Percentiles rank a stretch among this genome's conserved stretches.
These are phyloP conservation scores for Pseudozyma sp. DNA, from an alignment of 1,284 basidiomycete genomes.

Conservation along the genomic window DNA sequence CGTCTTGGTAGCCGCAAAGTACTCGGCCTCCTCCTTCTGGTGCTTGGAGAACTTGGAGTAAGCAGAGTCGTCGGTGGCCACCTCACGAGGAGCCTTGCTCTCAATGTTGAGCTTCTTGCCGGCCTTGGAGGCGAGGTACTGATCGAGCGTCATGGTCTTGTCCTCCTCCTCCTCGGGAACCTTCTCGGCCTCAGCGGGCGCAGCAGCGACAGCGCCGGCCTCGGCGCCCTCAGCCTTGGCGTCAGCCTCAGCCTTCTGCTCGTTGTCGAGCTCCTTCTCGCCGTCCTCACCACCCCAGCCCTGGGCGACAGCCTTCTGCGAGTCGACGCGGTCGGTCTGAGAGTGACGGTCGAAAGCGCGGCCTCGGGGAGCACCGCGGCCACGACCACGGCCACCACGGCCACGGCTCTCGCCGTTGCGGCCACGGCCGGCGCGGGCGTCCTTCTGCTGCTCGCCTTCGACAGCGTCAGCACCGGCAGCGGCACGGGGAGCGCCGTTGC, in stretches of 20 bases:
- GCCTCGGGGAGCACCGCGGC: conserved; percentile 74
- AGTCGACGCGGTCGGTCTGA: conserved; percentile 81
- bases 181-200: conserved; percentile 58
- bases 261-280: conserved; percentile 79
- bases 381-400: conserved; percentile 72
- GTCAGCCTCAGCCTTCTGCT: conserved; percentile 74
- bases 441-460: conserved; percentile 50
- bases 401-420: conserved; percentile 58
- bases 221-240: conserved; percentile 60
- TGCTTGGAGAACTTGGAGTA: conserved; percentile 60
- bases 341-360: conserved; percentile 84
- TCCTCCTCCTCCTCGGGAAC: conserved; percentile 84
- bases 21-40: conserved; percentile 60
- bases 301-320: conserved; percentile 89
- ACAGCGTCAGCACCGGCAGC: conserved; percentile 40
- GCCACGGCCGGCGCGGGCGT: conserved; percentile 39
- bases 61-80: conserved; percentile 55
- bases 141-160: conserved; percentile 84
- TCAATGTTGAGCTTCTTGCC: conserved; percentile 64
- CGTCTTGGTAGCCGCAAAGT: conserved; percentile 56
- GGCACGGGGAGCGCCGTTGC: conserved; percentile 51
- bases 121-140: conserved; percentile 82
- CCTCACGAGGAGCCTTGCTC: conserved; percentile 52
- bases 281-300: conserved; percentile 92
- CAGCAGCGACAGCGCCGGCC: conserved; percentile 64